Conservation (phyloP, 1,284 basidiomycete genomes). For the Sanghuangporus weigelae region DNA sequence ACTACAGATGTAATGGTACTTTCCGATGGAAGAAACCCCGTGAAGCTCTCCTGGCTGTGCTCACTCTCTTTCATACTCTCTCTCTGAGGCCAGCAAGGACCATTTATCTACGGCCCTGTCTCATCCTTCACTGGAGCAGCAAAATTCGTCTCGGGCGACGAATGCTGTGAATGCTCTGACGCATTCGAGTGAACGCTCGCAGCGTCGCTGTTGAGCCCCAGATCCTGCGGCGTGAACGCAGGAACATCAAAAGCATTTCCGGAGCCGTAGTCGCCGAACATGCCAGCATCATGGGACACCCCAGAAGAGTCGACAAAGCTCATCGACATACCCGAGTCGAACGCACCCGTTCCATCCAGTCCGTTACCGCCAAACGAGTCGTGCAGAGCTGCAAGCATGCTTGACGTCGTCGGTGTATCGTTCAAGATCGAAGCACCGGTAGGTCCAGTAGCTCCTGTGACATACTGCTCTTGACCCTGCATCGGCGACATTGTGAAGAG, state of each 20-base stretch:
- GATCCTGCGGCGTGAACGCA: constrained; percentile 57
- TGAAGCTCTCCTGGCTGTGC: no score
- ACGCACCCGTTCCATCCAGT: constrained; percentile 48
- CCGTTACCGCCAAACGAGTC: constrained; percentile 60
- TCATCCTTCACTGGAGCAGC: constrained; percentile 44
- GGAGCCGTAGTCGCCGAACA: constrained; percentile 42
- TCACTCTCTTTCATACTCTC: no score
- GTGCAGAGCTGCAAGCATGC: constrained; percentile 79
- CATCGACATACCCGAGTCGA: constrained; percentile 62
- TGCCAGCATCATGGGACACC: constrained; percentile 52
- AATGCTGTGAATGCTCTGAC: constrained; percentile 24
- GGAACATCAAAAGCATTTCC: constrained; percentile 62
- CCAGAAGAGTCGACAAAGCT: constrained; percentile 37
- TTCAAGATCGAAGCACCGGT: constrained; percentile 43
- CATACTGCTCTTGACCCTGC: constrained; percentile 73
- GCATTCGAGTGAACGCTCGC: constrained; percentile 13
- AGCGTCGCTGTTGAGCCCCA: constrained; percentile 48
- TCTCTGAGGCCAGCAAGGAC: no score
- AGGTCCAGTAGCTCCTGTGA: constrained; percentile 43
- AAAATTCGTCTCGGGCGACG: constrained; percentile 21
- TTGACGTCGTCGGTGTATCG: constrained; percentile 78
- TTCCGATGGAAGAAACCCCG: no score
- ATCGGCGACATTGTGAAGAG: constrained; percentile 77
- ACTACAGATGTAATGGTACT: not conserved
- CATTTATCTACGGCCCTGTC: constrained; percentile 21